Percentiles rank a stretch among this genome's conserved stretches.
These are phyloP conservation scores for Senecio squalidus DNA, from an alignment of 140 eudicot species.

Conservation along the genomic window DNA sequence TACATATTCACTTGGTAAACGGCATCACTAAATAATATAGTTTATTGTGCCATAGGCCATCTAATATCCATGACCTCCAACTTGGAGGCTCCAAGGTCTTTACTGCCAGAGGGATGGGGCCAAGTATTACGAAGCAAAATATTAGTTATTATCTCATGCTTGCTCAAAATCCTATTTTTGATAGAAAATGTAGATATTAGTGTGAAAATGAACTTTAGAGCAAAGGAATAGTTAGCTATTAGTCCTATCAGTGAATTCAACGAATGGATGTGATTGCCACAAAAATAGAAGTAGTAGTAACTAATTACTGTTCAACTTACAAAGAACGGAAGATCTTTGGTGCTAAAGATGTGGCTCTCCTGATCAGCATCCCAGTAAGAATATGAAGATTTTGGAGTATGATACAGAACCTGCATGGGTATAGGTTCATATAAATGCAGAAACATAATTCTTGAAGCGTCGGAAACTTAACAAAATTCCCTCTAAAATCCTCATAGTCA, in stretches of 20 bases:
- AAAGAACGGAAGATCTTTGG: conserved; percentile 12
- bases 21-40: background rate
- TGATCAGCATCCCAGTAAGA: conserved; percentile 12
- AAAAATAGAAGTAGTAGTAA: background rate
- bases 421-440: background rate
- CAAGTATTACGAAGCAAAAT: too few relatives aligned
- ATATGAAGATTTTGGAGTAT: conserved; percentile 14
- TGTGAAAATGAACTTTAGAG: too few relatives aligned
- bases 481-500: background rate
- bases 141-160: too few relatives aligned
- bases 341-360: conserved; percentile 8
- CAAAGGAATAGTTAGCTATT: background rate
- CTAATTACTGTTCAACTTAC: background rate
- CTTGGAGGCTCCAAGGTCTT: too few relatives aligned
- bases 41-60: too few relatives aligned
- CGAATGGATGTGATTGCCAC: background rate
- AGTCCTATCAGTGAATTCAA: background rate
- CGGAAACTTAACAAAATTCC: too few relatives aligned
- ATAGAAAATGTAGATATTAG: too few relatives aligned
- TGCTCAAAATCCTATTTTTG: too few relatives aligned
- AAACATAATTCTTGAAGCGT: background rate
- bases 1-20: background rate
- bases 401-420: conserved; percentile 8
- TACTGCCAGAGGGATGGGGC: too few relatives aligned
- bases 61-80: too few relatives aligned